Percentiles rank a stretch among this genome's conserved stretches.
phyloP scores from a whole-genome alignment of 2,329 filamentous ascomycete genomes.

The Xylariales sp. region DNA sequence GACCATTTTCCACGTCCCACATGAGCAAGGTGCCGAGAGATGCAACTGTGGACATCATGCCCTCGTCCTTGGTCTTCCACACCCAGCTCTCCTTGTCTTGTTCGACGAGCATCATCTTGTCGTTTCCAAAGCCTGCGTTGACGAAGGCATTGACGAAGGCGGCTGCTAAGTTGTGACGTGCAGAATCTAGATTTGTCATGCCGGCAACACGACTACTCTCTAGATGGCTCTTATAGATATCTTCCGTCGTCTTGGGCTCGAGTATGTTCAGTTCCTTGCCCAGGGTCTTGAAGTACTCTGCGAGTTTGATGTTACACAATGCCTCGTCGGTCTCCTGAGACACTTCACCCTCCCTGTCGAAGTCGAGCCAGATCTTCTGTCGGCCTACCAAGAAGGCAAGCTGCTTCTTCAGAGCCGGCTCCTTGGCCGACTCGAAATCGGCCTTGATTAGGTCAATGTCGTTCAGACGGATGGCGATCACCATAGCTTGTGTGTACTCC shows the following conservation, averaged over 20 bases:
- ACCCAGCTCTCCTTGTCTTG: conserved; percentile 91
- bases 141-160: conserved; percentile 97
- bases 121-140: conserved; percentile 90
- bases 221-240: conserved; percentile 98
- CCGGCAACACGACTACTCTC: conserved; percentile 91
- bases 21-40: conserved; percentile 87
- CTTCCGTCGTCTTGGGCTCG: conserved; percentile 93
- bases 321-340: conserved; percentile 72
- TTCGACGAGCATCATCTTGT: conserved; percentile 96
- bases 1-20: conserved; percentile 88
- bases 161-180: conserved; percentile 90
- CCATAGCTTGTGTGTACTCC: conserved; percentile 88
- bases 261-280: conserved; percentile 96
- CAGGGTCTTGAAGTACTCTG: conserved; percentile 88
- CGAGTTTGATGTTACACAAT: conserved; percentile 79
- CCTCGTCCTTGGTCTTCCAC: conserved; percentile 98
- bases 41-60: conserved; percentile 93
- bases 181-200: conserved; percentile 91
- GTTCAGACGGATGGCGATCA: conserved; percentile 89
- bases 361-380: conserved; percentile 80
- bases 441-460: conserved; percentile 76
- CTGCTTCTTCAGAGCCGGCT: conserved; percentile 83
- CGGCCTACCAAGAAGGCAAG: conserved; percentile 89
- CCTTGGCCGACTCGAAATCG: conserved; percentile 75
- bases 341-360: conserved; percentile 56